A percentile compares a stretch with the other conserved stretches of the same genome.
Conservation (phyloP, 148 eudicot genomes). For the Pouteria glomerata region DNA sequence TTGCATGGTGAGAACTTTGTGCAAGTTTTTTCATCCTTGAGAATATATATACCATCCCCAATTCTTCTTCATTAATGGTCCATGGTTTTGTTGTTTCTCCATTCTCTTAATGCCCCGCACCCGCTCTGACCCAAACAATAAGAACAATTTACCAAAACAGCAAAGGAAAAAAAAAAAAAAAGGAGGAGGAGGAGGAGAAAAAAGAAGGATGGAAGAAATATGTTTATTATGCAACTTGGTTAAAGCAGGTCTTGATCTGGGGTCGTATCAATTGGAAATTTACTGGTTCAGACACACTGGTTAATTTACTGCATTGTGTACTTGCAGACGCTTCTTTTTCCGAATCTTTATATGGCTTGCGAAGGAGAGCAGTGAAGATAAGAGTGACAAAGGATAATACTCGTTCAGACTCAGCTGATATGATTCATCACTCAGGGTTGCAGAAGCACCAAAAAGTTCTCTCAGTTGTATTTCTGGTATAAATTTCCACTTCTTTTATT, state of each 20-base stretch:
- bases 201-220: too few relatives aligned
- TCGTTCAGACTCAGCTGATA: constrained; percentile 35
- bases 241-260: not conserved
- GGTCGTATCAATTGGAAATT: not conserved
- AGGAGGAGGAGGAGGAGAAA: not conserved
- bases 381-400: constrained; percentile 44
- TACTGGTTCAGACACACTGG: not conserved
- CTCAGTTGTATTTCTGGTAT: constrained; percentile 90
- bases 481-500: constrained; percentile 6
- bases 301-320: constrained; percentile 14
- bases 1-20: too few relatives aligned
- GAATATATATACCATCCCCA: not conserved
- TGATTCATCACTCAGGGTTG: constrained; percentile 54
- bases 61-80: not conserved
- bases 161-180: not conserved
- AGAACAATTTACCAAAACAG: too few relatives aligned
- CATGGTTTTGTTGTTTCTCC: not conserved
- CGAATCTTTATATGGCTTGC: constrained; percentile 89
- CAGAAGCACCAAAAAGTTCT: constrained; percentile 80
- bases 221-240: constrained; percentile 7
- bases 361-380: constrained; percentile 67
- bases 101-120: not conserved
- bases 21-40: too few relatives aligned
- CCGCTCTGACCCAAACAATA: not conserved
- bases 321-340: constrained; percentile 86